Conservation (phyloP, 1,284 basidiomycete genomes). For the Trichosporon faecale region DNA sequence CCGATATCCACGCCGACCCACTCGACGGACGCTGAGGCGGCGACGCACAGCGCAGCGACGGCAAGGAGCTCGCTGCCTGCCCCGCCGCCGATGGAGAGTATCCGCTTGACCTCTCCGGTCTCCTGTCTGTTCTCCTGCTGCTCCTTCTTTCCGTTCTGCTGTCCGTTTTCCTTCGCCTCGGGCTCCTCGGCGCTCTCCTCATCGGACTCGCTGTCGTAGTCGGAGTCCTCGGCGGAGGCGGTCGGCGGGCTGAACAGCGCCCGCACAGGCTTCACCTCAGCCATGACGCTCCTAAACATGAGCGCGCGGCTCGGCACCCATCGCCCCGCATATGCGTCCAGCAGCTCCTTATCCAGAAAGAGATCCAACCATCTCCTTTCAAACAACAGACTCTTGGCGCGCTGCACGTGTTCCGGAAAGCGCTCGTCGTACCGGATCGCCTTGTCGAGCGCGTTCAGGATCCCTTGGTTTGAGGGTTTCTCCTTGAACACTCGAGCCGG, state of each 20-base stretch:
- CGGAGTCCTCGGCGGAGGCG: conserved; percentile 13
- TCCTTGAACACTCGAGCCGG: conserved; percentile 23
- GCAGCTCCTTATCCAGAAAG: conserved; percentile 37
- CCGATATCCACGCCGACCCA: conserved; percentile 49
- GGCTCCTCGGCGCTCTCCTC: conserved; percentile 28
- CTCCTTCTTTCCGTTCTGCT: too few species aligned
- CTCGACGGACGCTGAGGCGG: conserved; percentile 14
- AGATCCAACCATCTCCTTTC: conserved; percentile 50
- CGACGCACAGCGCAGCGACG: conserved; percentile 37
- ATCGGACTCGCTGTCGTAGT: conserved; percentile 27
- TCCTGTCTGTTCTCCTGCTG: conserved; percentile 14
- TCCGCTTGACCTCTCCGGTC: conserved; percentile 13
- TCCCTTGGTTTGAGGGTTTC: conserved; percentile 33
- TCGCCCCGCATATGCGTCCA: conserved; percentile 51
- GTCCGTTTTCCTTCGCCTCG: conserved; percentile 22
- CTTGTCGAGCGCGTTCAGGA: conserved; percentile 38
- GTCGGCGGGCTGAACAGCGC: conserved; percentile 43
- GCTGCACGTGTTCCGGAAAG: conserved; percentile 40
- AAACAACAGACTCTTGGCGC: conserved; percentile 46
- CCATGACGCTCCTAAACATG: conserved; percentile 52
- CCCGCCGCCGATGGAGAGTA: conserved; percentile 52
- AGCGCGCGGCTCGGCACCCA: conserved; percentile 53
- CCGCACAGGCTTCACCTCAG: conserved; percentile 37
- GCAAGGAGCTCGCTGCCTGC: conserved; percentile 53
- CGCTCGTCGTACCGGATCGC: conserved; percentile 24